Percentiles rank a stretch among this genome's conserved stretches.
phyloP scores from a whole-genome alignment of 441 rosid species.

The Francoa sonchifolia region DNA sequence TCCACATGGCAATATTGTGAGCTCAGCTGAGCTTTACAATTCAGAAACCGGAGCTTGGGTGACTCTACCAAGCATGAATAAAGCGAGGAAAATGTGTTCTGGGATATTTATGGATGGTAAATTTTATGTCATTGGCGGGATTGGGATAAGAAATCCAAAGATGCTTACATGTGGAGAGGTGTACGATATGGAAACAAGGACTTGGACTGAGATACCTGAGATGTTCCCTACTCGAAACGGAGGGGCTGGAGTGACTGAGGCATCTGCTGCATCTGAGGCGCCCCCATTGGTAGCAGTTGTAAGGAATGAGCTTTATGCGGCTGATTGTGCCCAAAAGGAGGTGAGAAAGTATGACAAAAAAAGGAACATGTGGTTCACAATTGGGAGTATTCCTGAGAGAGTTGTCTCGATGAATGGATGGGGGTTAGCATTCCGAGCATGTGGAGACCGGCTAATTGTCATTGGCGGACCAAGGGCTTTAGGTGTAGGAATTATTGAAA shows the following conservation, averaged over 20 bases:
- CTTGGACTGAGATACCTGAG: slow-evolving; percentile 46
- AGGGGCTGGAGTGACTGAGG: slow-evolving; percentile 17
- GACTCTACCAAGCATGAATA: slow-evolving; percentile 45
- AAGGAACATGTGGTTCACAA: slow-evolving; percentile 30
- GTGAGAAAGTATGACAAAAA: slow-evolving; percentile 52
- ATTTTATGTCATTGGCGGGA: slow-evolving; percentile 70
- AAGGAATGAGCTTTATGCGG: slow-evolving; percentile 63
- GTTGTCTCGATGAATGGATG: slow-evolving; percentile 69
- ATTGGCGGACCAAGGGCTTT: slow-evolving; percentile 46
- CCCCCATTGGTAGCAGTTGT: slow-evolving; percentile 85
- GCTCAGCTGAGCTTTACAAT: slow-evolving; percentile 59
- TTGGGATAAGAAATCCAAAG: slow-evolving; percentile 27
- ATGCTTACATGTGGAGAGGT: slow-evolving; percentile 52
- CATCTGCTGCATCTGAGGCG: slow-evolving; percentile 36
- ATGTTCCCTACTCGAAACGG: slow-evolving; percentile 41
- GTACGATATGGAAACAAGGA: slow-evolving; percentile 38
- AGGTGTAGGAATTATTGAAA: slow-evolving; percentile 44
- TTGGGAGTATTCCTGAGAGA: slow-evolving; percentile 47
- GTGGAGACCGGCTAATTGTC: slow-evolving; percentile 60
- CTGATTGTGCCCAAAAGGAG: slow-evolving; percentile 40
- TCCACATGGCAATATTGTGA: slow-evolving; percentile 34
- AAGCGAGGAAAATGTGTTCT: slow-evolving; percentile 62
- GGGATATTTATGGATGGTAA: slow-evolving; percentile 70
- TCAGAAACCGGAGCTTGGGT: slow-evolving; percentile 46
- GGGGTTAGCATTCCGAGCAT: slow-evolving; percentile 77